Evolutionary conservation across 2,329 filamentous ascomycete species (phyloP), one percentile per base, ranked within the genome.

Genomic region (Colletotrichum sansevieriae): DNA sequence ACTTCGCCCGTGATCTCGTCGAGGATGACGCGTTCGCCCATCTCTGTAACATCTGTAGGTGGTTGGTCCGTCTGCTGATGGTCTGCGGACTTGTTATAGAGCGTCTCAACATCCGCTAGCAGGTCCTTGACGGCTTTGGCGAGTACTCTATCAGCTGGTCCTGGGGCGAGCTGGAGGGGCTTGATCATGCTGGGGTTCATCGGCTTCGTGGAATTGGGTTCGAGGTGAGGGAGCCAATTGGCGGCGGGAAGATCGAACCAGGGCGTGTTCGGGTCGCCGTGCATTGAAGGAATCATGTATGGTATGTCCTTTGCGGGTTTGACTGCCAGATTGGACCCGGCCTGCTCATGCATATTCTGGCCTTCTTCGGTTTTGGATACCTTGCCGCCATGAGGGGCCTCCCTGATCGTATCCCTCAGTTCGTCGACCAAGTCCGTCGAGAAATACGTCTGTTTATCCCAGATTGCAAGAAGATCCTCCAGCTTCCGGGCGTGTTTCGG

Each of bases 211-310:
- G 92, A 94, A 75, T 95, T 91, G 4, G 91, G 92, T 44, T 92
- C 87, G 68, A 97, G 89, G 64, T 92, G 90, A 4, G 92, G 92
- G 54, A 97, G 86, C 83, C 95, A 91, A 72, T 93, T 95, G 2
- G 89, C 91, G 1, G 93, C 93, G 0, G 94, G 94, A 1, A 97
- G 82, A 72, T 97, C 93, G 79, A 94, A 92, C 87, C 91, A 97
- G 0, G 91, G 89, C 4, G 86, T 89, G 0, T 88, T 86, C 2
- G 85, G 80, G 75, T 97, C 92, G 46, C 94, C 94, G 76, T 97
- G 94, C 64, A 87, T 88, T 1, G 91, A 84, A 20, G 94, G 94
- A 78, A 97, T 86, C 33, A 91, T 79, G 74, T 89, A 95, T 0
- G 92, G 91, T 1, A 81, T 81, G 68, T 90, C 84, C 73, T 87